Evolutionary conservation across 2,329 filamentous ascomycete species (phyloP), one percentile per base, ranked within the genome.

Genomic region (Shiraia bambusicola): DNA sequence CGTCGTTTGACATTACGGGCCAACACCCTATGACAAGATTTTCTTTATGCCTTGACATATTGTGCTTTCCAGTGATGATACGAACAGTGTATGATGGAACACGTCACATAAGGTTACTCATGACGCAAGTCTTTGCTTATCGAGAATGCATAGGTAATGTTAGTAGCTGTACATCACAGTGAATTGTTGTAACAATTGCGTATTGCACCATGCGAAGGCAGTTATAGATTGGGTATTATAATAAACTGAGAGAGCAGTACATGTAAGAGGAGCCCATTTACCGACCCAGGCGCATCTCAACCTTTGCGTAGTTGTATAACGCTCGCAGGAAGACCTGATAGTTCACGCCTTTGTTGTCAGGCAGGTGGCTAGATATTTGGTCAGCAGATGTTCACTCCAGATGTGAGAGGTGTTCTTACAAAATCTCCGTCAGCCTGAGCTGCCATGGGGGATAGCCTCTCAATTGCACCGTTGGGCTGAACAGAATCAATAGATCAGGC

Each of bases 371-470:
- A 14, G 10, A 16, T 38, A 17, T 3, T 12, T 24, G 15, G 42
- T 61, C 33, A 58, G 55, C 29, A 32, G 10, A 11, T 27, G 14
- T 2, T 27, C 6, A 1, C 30, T 28, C 10, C 26, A 15, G 12
- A 40, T 15, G 27, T 25, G 14, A 34, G 28, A 11, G 28, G 27
- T 25, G 16, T 24, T 79, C 80, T 66, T 74, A 81, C 65, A 91
- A 96, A 43, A 98, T 96, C 75, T 98, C 93, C 0, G 91, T 96
- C 63, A 98, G 73, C 30, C 93, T 81, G 48, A 97, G 80, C 71
- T 96, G 93, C 93, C 93, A 98, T 1, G 93, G 93, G 8, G 93
- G 93, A 66, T 97, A 98, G 8, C 93, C 90, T 39, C 89, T 84
- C 31, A 98, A 72, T 65, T 90, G 84, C 39, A 97, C 82, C 35